Conservation (phyloP, 2,329 filamentous ascomycete genomes). For the Epichloe bromicola region DNA sequence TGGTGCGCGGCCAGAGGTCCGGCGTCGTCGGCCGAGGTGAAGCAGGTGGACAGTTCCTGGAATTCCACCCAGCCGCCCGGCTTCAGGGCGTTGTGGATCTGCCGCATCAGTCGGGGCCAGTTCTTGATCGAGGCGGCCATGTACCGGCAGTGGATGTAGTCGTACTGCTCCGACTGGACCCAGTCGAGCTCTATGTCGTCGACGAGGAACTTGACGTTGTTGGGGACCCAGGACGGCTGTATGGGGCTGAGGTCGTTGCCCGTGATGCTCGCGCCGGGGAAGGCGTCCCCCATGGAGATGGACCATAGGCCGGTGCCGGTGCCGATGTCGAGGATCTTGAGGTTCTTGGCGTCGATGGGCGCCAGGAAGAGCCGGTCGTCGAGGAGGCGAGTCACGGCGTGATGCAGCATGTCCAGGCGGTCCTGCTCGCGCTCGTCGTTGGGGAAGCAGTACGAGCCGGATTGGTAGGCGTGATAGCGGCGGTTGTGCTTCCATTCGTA, state of each 20-base stretch:
- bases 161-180: conserved; percentile 18
- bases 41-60: conserved; percentile 25
- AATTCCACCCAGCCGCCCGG: conserved; percentile 36
- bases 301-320: conserved; percentile 37
- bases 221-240: conserved; percentile 35
- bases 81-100: conserved; percentile 22
- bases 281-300: conserved; percentile 27
- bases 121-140: conserved; percentile 22
- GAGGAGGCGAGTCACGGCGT: conserved; percentile 19
- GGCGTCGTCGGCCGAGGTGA: conserved; percentile 24
- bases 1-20: conserved; percentile 13
- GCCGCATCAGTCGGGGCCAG: conserved; percentile 14
- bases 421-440: conserved; percentile 27
- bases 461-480: conserved; percentile 26
- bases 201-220: conserved; percentile 44
- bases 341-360: conserved; percentile 23
- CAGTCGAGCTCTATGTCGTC: conserved; percentile 47
- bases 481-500: conserved; percentile 28
- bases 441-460: conserved; percentile 23
- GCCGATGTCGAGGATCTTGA: conserved; percentile 30
- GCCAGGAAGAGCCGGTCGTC: conserved; percentile 23
- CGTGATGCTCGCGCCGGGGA: conserved; percentile 22
- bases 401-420: conserved; percentile 26
- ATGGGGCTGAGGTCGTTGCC: conserved; percentile 30
- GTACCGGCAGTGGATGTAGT: conserved; percentile 23